Evolutionary conservation across 345 rosid genomes (phyloP).

Genomic region (Crucihimalaya himalaica): DNA sequence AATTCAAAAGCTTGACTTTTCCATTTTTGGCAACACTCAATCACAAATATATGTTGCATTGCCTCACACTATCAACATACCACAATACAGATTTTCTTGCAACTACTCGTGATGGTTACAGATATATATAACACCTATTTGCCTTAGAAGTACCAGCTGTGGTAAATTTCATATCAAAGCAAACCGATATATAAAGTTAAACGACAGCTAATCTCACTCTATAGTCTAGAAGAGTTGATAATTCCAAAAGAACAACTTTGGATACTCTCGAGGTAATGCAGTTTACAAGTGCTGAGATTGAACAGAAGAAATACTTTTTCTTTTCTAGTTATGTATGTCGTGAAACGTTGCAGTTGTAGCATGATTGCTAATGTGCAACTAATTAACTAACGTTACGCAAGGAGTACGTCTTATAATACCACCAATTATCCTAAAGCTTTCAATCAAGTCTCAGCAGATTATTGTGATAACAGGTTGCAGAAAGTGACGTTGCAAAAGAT

Average conservation of each 20-base stretch:
- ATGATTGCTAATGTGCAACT: slow-evolving; percentile 3
- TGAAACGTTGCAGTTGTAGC: slow-evolving; percentile 11
- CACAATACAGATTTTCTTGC: not conserved
- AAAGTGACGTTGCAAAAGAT: slow-evolving; percentile 8
- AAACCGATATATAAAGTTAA: not conserved
- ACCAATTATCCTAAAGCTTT: slow-evolving; percentile 16
- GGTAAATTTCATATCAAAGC: not conserved
- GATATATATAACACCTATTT: not conserved
- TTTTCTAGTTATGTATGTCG: not conserved
- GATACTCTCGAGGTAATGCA: slow-evolving; percentile 1
- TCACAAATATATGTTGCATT: slow-evolving; percentile 26
- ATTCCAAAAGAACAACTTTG: slow-evolving; percentile 5
- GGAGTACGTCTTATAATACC: not conserved
- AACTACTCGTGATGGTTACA: slow-evolving; percentile 22
- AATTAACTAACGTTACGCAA: not conserved
- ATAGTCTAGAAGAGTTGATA: not conserved
- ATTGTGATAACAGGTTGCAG: slow-evolving; percentile 18
- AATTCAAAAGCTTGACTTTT: slow-evolving; percentile 33
- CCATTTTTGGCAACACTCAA: slow-evolving; percentile 29
- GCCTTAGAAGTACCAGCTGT: slow-evolving; percentile 11
- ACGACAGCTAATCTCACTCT: not conserved
- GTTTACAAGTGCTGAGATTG: not conserved
- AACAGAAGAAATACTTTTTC: not conserved
- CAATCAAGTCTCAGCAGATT: not conserved
- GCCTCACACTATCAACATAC: not conserved